These are phyloP conservation scores for Alnus rubra DNA, from an alignment of 306 rosid species.

Conservation along the genomic window DNA sequence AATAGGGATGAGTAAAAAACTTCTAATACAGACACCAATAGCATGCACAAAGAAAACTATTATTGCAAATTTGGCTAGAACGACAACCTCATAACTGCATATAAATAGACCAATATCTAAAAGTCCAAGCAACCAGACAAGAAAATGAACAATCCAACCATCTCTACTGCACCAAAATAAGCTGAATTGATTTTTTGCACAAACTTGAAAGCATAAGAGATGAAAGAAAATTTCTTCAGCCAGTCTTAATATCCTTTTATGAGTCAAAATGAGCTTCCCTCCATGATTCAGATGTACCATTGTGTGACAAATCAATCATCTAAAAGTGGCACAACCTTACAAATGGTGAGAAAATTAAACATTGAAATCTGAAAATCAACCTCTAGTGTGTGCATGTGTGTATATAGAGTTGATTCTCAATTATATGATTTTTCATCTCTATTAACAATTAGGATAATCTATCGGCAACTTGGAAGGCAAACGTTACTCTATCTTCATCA, in stretches of 20 bases:
- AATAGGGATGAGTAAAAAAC: neutral
- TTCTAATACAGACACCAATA: neutral
- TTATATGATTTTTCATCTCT: neutral
- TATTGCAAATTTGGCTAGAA: neutral
- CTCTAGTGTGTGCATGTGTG: neutral
- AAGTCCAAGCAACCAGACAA: neutral
- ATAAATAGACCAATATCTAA: slow-evolving; percentile 16
- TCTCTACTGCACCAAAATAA: neutral
- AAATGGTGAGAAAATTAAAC: neutral
- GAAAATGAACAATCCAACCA: slow-evolving; percentile 1
- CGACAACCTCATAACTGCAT: slow-evolving; percentile 2
- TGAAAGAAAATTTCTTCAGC: neutral
- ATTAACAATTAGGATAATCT: slow-evolving; percentile 5
- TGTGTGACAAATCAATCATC: neutral
- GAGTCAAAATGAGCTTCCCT: neutral
- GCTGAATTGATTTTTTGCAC: neutral
- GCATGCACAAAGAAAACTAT: neutral
- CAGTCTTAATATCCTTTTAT: neutral
- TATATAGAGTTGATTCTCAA: neutral
- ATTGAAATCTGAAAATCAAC: neutral
- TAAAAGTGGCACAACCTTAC: neutral
- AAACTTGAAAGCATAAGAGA: neutral
- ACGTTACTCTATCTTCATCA: neutral
- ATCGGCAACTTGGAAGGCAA: neutral
- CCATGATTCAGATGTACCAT: neutral